Evolutionary conservation across 495 filamentous ascomycete genomes (phyloP), one percentile per base, ranked within the genome.

Genomic region (Podospora tetraspora): DNA sequence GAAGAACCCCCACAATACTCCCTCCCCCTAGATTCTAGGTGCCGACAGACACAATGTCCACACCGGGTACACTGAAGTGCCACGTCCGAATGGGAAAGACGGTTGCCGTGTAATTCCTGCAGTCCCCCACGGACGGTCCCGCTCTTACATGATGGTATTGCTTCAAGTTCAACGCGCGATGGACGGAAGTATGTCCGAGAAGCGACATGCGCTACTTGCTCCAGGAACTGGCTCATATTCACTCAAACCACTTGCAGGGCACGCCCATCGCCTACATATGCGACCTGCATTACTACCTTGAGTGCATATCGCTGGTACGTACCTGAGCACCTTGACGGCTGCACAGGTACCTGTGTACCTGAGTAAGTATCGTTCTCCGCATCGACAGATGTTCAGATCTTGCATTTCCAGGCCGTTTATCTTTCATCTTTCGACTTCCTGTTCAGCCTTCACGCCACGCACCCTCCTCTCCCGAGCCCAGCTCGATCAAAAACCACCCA

Each of bases 151-250:
- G 16, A 8, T 52, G 43, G 2, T n/a, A n/a, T n/a, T 52, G 43
- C 16, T n/a, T 3, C 6, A 43, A 52, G 29, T 16, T n/a, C n/a
- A 16, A 32, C 2, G 13, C 30, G 9, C 3, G 13, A 37, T 32
- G 61, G n/a, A 22, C 24, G 59, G 5, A 30, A 8, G 19, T 32
- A 3, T 29, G 59, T 29, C 59, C 13, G 4, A 0, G 24, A 29
- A 6, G 6, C 59, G 59, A 7, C 60, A 30, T 22, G 4, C 10
- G 43, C n/a, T 9, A 2, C 19, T n/a, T 7, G 19, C 6, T 52
- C 19, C 43, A 5, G 19, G 43, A 62, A 62, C 61, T 62, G 22
- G 29, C 61, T 62, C 61, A 62, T 62, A 62, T 62, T 32, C 13
- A 62, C 61, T 21, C 61, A 62, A 11, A 1, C 16, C 9, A 25